Conservation (phyloP, 2,329 filamentous ascomycete genomes). For the Sclerotinia nivalis region DNA sequence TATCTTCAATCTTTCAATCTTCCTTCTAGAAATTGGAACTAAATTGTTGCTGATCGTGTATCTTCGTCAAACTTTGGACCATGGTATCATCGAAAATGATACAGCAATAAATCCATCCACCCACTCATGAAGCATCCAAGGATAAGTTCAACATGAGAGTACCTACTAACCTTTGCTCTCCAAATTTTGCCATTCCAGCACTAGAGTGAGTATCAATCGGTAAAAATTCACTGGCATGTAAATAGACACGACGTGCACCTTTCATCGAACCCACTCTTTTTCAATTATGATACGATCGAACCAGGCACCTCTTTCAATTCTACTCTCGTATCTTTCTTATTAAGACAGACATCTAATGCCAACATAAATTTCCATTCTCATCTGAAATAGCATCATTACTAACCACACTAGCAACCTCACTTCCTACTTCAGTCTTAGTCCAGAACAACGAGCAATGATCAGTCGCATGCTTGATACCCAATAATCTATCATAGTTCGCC, state of each 20-base stretch:
- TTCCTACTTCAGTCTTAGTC: slow-evolving; percentile 28
- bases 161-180: no score
- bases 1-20: no score
- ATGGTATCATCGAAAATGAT: no score
- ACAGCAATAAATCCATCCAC: no score
- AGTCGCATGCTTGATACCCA: slow-evolving; percentile 27
- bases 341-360: not conserved
- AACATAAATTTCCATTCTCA: slow-evolving; percentile 22
- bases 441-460: slow-evolving; percentile 31
- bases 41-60: no score
- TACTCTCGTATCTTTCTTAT: not conserved
- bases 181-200: no score
- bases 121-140: no score
- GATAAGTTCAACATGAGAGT: no score
- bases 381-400: slow-evolving; percentile 15
- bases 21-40: no score
- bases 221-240: not conserved
- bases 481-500: slow-evolving; percentile 24
- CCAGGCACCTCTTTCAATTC: not conserved
- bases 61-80: no score
- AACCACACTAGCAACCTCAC: slow-evolving; percentile 43
- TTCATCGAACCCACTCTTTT: not conserved
- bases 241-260: not conserved
- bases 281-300: not conserved
- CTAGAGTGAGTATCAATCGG: not conserved